These are phyloP conservation scores for Hordeum pubiflorum DNA, from an alignment of 202 grass and related monocot genomes.

Conservation along the genomic window DNA sequence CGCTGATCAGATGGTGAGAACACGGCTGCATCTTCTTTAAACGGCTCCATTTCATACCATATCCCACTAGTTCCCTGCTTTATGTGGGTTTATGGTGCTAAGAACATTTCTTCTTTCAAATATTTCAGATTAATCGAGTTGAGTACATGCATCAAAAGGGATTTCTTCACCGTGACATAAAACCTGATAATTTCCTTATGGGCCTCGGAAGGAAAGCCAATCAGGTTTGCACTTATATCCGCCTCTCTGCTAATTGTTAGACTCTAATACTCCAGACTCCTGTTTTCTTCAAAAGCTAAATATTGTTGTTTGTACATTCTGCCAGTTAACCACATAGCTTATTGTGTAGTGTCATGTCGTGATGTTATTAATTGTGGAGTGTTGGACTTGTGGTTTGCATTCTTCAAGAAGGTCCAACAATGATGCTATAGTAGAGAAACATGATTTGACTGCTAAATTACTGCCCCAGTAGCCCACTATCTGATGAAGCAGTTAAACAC, in stretches of 20 bases:
- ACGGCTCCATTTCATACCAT: neutral
- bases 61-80: neutral
- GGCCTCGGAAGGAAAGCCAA: slow-evolving; percentile 97
- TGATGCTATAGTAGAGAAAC: neutral
- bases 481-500: neutral
- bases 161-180: slow-evolving; percentile 99
- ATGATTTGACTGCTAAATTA: neutral
- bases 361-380: neutral
- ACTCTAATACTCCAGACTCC: neutral
- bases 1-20: slow-evolving; percentile 86
- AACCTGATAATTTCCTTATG: slow-evolving; percentile 96
- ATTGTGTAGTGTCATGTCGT: neutral
- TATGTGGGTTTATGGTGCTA: neutral
- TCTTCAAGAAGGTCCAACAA: neutral
- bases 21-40: neutral
- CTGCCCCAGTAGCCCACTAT: neutral
- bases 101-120: neutral
- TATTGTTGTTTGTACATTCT: neutral
- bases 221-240: slow-evolving; percentile 50
- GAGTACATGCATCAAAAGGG: slow-evolving; percentile 95
- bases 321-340: neutral
- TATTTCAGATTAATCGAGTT: slow-evolving; percentile 74
- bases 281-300: neutral
- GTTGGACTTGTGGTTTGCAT: neutral
- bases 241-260: neutral